Evolutionary conservation across 306 rosid species (phyloP), one percentile per base, ranked within the genome.

Genomic region (Corylus avellana): DNA sequence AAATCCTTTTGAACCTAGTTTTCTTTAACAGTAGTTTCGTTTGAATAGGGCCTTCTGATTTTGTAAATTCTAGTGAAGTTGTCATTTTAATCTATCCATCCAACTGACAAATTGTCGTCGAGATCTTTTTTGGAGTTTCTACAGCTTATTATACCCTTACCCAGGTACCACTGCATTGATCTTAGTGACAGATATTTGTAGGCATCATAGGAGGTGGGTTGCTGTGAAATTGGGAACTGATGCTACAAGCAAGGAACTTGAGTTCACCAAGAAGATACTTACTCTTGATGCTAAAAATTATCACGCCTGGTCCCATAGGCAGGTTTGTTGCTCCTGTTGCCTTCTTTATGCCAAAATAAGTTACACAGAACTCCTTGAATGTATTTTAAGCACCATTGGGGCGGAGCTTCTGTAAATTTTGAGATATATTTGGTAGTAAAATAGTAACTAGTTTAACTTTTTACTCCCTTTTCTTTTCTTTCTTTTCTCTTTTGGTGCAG

Each of bases 301-400:
- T 81, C 98, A 92, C 78, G 96, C 98, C 35, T 95, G 98, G 98
- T 95, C 98, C 66, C 98, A 95, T 80, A 84, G 98, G 79, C 95
- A 94, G 98, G 97, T 91, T 78, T 70, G 82, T 70, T 69, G 68
- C 78, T 80, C 73, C 77, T 25, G 50, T 48, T 22, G 46, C 39
- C 70, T 73, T 70, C 18, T 4, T 25, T 68, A 64, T 54, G 70
- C 67, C 70, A 22, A 82, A 42, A 47, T 29, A 63, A 12, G 76
- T 70, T 71, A 25, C 17, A 37, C 1, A 0, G 42, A 16, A 9
- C n/a, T n/a, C n/a, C n/a, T n/a, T n/a, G n/a, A n/a, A n/a, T 11
- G 53, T 49, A 49, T 42, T 4, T 42, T 42, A 5, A 37, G 42
- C 42, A 37, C 42, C 42, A 37, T 4, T 37, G 42, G 42, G 42